Percentiles rank a stretch among this genome's conserved stretches.
phyloP scores from a whole-genome alignment of 768 basidiomycete genomes.

The Cystobasidiopsis lactophilus region DNA sequence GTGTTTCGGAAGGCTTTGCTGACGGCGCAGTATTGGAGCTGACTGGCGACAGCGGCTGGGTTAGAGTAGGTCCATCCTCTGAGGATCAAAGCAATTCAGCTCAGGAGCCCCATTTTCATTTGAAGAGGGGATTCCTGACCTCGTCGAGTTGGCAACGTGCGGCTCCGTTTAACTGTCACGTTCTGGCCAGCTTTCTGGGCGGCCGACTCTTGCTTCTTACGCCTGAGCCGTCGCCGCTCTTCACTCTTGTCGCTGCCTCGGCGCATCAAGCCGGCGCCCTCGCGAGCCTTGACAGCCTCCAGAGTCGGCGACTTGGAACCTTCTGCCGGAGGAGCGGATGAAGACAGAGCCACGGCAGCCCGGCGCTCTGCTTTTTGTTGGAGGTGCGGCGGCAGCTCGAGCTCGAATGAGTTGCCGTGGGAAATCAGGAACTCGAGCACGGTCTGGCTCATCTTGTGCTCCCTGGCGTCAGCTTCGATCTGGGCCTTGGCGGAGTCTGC shows the following conservation, averaged over 20 bases:
- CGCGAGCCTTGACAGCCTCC: not conserved
- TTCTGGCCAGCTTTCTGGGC: not conserved
- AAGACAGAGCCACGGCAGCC: not conserved
- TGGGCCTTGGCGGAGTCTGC: not conserved
- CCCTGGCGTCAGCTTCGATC: conserved; percentile 40
- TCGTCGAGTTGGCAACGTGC: not conserved
- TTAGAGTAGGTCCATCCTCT: too few relatives aligned
- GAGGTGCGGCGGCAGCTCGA: not conserved
- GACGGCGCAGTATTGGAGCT: too few relatives aligned
- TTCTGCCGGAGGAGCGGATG: not conserved
- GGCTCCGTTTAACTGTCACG: not conserved
- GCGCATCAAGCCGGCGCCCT: not conserved
- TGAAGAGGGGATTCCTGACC: too few relatives aligned
- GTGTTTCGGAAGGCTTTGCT: too few relatives aligned
- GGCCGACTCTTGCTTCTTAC: conserved; percentile 1
- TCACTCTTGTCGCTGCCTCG: not conserved
- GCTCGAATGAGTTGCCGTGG: conserved; percentile 72
- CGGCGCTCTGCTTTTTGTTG: too few relatives aligned
- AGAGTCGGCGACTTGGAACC: not conserved
- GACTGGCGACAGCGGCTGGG: too few relatives aligned
- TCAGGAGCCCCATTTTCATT: too few relatives aligned
- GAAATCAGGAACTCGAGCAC: conserved; percentile 89
- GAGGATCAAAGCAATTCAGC: too few relatives aligned
- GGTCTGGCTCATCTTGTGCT: conserved; percentile 66
- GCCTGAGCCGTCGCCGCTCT: conserved; percentile 4